phyloP scores from a whole-genome alignment of 1,284 basidiomycete genomes.

The Cryptococcus sp. region DNA sequence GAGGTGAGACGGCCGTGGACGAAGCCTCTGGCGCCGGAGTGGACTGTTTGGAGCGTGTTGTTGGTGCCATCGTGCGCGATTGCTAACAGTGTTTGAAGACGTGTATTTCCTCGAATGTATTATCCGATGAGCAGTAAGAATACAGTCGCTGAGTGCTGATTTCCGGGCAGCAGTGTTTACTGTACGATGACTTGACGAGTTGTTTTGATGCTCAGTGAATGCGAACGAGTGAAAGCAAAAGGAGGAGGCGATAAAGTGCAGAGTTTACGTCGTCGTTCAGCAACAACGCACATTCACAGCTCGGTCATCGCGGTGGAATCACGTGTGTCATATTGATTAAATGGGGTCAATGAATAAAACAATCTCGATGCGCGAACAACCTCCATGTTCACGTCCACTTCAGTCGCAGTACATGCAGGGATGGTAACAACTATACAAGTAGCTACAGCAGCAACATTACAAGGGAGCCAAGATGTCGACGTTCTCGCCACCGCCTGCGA shows the following conservation, averaged over 20 bases:
- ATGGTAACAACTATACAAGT: background rate
- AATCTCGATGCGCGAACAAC: background rate
- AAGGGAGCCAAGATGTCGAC: conserved; percentile 4
- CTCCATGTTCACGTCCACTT: conserved; percentile 1
- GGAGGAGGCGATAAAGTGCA: background rate
- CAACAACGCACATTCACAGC: no score
- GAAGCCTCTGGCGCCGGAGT: conserved; percentile 20
- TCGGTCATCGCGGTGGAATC: background rate
- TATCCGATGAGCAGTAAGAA: no score
- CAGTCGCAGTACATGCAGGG: background rate
- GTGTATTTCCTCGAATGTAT: no score
- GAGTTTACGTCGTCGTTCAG: background rate
- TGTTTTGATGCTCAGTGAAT: no score
- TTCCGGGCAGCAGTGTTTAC: no score
- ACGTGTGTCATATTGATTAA: background rate
- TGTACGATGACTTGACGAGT: no score
- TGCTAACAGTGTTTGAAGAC: no score
- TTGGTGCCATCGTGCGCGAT: conserved; percentile 29
- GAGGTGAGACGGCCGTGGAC: conserved; percentile 15
- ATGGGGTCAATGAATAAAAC: background rate
- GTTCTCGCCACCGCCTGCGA: conserved; percentile 8
- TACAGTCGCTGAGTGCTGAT: no score
- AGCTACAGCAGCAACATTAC: background rate
- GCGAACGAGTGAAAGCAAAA: no score
- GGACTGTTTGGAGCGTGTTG: conserved; percentile 39